Evolutionary conservation across 768 basidiomycete species (phyloP).

Genomic region (Steccherinum ochraceum): DNA sequence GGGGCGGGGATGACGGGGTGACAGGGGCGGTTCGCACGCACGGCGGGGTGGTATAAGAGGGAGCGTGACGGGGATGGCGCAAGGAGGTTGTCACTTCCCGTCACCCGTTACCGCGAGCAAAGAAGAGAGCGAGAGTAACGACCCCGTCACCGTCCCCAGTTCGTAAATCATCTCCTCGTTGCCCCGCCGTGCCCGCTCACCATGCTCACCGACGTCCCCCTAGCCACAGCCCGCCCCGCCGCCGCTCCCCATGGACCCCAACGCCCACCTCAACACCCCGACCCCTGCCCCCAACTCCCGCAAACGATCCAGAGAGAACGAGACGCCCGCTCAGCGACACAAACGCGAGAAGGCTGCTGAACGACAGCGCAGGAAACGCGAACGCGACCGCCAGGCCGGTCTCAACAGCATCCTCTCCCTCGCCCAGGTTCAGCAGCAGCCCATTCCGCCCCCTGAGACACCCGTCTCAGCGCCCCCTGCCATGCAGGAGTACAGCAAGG

Average conservation of each 20-base stretch:
- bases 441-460: not conserved
- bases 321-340: conserved; percentile 63
- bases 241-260: conserved; percentile 15
- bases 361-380: conserved; percentile 77
- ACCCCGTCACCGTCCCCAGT: too few relatives aligned
- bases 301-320: conserved; percentile 65
- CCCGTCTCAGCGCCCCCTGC: conserved; percentile 15
- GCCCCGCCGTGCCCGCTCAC: too few relatives aligned
- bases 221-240: too few relatives aligned
- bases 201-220: too few relatives aligned
- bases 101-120: too few relatives aligned
- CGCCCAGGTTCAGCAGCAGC: conserved; percentile 17
- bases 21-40: too few relatives aligned
- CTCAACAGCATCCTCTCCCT: conserved; percentile 19
- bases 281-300: conserved; percentile 22
- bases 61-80: too few relatives aligned
- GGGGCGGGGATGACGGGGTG: too few relatives aligned
- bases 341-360: conserved; percentile 88
- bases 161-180: too few relatives aligned
- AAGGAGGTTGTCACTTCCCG: too few relatives aligned
- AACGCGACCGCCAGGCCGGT: conserved; percentile 48
- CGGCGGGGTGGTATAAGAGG: too few relatives aligned
- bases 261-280: conserved; percentile 14
- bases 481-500: not conserved
- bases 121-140: too few relatives aligned